phyloP scores from a whole-genome alignment of 2,329 filamentous ascomycete genomes.

The Eutypella sp. region DNA sequence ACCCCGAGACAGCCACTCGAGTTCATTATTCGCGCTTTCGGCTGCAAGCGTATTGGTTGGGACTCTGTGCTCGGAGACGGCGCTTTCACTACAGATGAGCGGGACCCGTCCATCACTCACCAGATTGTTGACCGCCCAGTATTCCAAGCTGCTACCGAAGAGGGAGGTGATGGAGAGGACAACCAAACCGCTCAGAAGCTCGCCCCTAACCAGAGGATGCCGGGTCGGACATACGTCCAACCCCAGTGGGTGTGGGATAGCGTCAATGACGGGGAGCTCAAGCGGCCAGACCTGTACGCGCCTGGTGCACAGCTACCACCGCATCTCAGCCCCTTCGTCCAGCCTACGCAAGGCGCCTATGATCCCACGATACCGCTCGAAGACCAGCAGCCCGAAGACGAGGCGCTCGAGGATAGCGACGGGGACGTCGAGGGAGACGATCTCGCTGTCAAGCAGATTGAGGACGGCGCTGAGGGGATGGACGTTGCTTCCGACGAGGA shows the following conservation, averaged over 20 bases:
- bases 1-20: constrained; percentile 86
- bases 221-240: constrained; percentile 89
- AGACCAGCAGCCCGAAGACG: constrained; percentile 82
- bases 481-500: constrained; percentile 46
- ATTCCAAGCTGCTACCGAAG: constrained; percentile 53
- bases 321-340: constrained; percentile 94
- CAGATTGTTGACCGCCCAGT: constrained; percentile 91
- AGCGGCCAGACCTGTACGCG: constrained; percentile 81
- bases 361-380: constrained; percentile 83
- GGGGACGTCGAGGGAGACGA: constrained; percentile 43
- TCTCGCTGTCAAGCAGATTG: constrained; percentile 33
- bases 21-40: constrained; percentile 88
- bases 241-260: constrained; percentile 99
- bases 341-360: constrained; percentile 79
- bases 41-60: constrained; percentile 95
- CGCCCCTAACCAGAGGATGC: constrained; percentile 65
- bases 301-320: constrained; percentile 87
- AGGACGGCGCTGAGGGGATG: constrained; percentile 42
- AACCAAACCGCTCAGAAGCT: constrained; percentile 59
- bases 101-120: constrained; percentile 85
- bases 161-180: constrained; percentile 48
- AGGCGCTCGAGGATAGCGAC: constrained; percentile 69
- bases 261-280: constrained; percentile 84
- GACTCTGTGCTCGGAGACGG: constrained; percentile 86
- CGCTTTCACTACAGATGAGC: constrained; percentile 85